These are phyloP conservation scores for Starmerella floris DNA, from an alignment of 805 yeast genomes.

Conservation along the genomic window DNA sequence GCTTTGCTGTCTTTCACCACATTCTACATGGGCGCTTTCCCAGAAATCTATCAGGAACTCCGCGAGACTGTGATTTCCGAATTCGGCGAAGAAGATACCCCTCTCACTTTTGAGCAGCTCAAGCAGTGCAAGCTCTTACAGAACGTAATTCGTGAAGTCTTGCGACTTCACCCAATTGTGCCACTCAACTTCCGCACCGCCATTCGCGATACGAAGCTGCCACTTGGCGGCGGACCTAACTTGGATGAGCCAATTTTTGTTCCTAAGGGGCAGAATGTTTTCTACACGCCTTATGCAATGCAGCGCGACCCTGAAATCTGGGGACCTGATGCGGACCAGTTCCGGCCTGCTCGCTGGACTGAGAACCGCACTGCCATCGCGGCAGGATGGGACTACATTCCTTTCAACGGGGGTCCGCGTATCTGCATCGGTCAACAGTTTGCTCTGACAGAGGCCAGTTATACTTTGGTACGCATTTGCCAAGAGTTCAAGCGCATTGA, in stretches of 20 bases:
- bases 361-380: constrained; percentile 24
- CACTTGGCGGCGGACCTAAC: constrained; percentile 40
- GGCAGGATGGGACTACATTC: constrained; percentile 38
- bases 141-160: constrained; percentile 36
- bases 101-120: constrained; percentile 36
- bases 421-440: constrained; percentile 45
- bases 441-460: constrained; percentile 41
- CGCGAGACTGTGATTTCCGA: constrained; percentile 30
- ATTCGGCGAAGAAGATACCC: constrained; percentile 27
- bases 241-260: constrained; percentile 31
- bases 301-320: constrained; percentile 33
- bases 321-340: constrained; percentile 36
- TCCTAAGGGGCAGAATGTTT: constrained; percentile 33
- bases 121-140: constrained; percentile 38
- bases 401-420: constrained; percentile 45
- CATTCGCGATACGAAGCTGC: constrained; percentile 35
- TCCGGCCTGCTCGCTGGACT: constrained; percentile 40
- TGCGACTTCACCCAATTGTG: constrained; percentile 41
- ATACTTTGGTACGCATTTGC: constrained; percentile 31
- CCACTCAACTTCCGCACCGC: constrained; percentile 39
- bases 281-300: constrained; percentile 32
- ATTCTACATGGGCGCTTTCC: constrained; percentile 34
- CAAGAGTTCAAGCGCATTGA: constrained; percentile 25
- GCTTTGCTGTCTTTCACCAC: constrained; percentile 36
- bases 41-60: constrained; percentile 25